Conservation (phyloP, 202 grass and related monocot genomes). For the Zizania palustris region DNA sequence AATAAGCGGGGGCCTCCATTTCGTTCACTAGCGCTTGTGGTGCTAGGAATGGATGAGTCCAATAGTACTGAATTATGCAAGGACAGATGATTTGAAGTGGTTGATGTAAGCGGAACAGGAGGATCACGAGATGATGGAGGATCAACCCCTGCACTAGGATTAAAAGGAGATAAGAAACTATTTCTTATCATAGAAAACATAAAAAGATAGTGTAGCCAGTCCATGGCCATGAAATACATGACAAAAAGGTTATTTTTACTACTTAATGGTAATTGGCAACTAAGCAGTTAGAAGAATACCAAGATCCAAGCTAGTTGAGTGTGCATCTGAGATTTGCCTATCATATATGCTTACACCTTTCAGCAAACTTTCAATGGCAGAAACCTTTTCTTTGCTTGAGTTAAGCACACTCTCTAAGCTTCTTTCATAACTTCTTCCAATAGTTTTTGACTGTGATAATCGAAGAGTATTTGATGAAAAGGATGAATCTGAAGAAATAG, state of each 20-base stretch:
- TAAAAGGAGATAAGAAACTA: constrained; percentile 55
- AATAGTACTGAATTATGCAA: constrained; percentile 61
- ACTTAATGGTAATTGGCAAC: constrained; percentile 46
- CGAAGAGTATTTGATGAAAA: constrained; percentile 66
- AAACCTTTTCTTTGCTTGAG: constrained; percentile 97
- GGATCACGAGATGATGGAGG: constrained; percentile 85
- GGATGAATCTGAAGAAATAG: constrained; percentile 74
- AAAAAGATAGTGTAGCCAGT: background rate
- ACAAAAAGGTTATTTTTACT: constrained; percentile 21
- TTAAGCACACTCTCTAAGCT: constrained; percentile 92
- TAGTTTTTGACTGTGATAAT: constrained; percentile 80
- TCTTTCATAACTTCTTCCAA: constrained; percentile 73
- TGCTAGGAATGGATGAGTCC: constrained; percentile 74
- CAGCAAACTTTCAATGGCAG: constrained; percentile 98
- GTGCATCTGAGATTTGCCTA: constrained; percentile 68
- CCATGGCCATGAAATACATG: constrained; percentile 10
- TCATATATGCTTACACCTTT: constrained; percentile 72
- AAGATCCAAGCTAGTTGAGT: constrained; percentile 90
- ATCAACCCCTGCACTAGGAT: constrained; percentile 90
- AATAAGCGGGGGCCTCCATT: constrained; percentile 72
- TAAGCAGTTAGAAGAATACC: constrained; percentile 60
- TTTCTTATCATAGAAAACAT: too few relatives aligned
- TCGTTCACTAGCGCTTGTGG: constrained; percentile 49
- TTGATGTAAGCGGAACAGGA: constrained; percentile 63
- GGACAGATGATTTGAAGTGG: constrained; percentile 67